Conservation (phyloP, 192 early-diverging fungal species). For the Obelidium mucronatum region DNA sequence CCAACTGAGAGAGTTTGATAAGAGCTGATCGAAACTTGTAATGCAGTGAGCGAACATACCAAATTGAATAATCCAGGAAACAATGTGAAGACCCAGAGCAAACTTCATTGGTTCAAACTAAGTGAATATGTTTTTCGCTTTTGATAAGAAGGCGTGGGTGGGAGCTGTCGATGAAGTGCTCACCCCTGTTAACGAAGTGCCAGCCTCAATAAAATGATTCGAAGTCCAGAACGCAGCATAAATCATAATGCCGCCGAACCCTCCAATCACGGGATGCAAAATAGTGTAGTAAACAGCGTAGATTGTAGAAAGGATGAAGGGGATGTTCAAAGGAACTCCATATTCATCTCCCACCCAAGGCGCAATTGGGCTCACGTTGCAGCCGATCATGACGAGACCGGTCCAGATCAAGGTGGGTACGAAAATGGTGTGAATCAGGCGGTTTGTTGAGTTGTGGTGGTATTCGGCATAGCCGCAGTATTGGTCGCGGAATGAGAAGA, state of each 20-base stretch:
- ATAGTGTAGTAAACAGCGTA: slow-evolving; percentile 80
- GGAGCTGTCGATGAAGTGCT: no score
- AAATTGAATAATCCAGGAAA: slow-evolving; percentile 90
- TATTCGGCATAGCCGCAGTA: slow-evolving; percentile 53
- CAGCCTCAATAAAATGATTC: not conserved
- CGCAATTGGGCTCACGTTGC: slow-evolving; percentile 39
- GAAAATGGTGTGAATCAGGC: slow-evolving; percentile 85
- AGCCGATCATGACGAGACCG: slow-evolving; percentile 65
- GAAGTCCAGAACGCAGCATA: not conserved
- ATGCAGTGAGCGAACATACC: no score
- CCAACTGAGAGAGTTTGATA: slow-evolving; percentile 62
- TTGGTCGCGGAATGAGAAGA: slow-evolving; percentile 84
- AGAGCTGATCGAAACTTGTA: not conserved
- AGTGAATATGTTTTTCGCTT: no score
- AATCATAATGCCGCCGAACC: slow-evolving; percentile 4
- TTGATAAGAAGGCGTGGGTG: no score
- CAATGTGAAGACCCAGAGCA: slow-evolving; percentile 68
- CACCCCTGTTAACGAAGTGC: not conserved
- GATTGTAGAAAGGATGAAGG: slow-evolving; percentile 63
- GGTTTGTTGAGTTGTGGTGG: slow-evolving; percentile 64
- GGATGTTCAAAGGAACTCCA: slow-evolving; percentile 43
- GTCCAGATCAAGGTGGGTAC: slow-evolving; percentile 93
- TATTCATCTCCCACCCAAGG: slow-evolving; percentile 21
- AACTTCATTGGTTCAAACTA: slow-evolving; percentile 38
- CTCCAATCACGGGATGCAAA: slow-evolving; percentile 52